phyloP scores from a whole-genome alignment of 2,329 filamentous ascomycete species.

The Clonostachys byssicola region DNA sequence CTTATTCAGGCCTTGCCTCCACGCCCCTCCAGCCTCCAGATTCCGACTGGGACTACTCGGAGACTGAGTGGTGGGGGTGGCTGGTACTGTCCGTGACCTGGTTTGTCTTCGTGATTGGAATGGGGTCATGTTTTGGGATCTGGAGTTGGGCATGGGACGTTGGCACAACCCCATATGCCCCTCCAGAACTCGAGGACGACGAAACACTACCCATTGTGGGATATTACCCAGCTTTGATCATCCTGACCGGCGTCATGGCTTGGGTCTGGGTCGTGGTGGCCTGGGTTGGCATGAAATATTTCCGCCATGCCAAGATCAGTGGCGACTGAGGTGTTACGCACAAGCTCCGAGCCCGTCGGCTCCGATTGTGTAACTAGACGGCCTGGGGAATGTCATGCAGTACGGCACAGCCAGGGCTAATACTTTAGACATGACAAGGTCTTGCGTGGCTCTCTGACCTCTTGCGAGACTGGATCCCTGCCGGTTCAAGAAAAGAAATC shows the following conservation, averaged over 20 bases:
- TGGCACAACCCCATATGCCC: constrained; percentile 90
- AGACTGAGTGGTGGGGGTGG: constrained; percentile 99
- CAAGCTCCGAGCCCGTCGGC: neutral
- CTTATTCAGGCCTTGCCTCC: constrained; percentile 46
- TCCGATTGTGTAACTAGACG: too few species aligned
- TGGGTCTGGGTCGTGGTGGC: constrained; percentile 98
- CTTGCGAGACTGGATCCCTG: neutral
- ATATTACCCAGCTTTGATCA: constrained; percentile 93
- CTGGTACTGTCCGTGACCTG: constrained; percentile 86
- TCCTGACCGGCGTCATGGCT: constrained; percentile 90
- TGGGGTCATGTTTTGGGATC: constrained; percentile 90
- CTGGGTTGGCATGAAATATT: constrained; percentile 99
- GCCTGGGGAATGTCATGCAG: too few species aligned
- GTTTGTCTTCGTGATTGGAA: constrained; percentile 93
- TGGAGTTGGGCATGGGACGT: constrained; percentile 99
- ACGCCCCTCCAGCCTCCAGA: constrained; percentile 42
- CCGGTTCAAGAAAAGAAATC: too few species aligned
- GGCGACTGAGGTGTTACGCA: constrained; percentile 41
- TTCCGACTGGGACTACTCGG: constrained; percentile 79
- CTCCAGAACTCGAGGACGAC: constrained; percentile 92
- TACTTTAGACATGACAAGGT: too few species aligned
- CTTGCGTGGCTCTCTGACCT: neutral
- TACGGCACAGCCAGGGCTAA: too few species aligned
- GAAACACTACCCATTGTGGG: constrained; percentile 91
- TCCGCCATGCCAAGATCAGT: constrained; percentile 89